A percentile compares a stretch with the other conserved stretches of the same genome.
These are phyloP conservation scores for Corymbia maculata DNA, from an alignment of 345 rosid species.

Conservation along the genomic window DNA sequence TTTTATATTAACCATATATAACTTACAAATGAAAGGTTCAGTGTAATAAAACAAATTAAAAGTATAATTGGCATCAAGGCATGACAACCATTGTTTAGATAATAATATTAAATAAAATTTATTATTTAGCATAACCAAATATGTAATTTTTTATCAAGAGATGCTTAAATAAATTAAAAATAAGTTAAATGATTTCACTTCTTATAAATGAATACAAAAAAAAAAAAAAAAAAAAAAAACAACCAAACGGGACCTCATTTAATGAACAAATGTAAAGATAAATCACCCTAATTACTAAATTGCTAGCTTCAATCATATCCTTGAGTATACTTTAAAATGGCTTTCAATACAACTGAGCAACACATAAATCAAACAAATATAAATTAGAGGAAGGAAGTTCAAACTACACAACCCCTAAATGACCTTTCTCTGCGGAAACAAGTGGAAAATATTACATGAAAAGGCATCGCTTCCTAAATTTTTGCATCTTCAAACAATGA, in stretches of 20 bases:
- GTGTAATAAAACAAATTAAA: not conserved
- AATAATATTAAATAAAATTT: not conserved
- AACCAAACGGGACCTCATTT: not conserved
- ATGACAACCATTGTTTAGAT: not conserved
- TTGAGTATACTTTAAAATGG: not conserved
- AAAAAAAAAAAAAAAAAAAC: not conserved
- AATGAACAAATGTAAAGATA: not conserved
- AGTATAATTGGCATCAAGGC: not conserved
- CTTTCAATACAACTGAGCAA: not conserved
- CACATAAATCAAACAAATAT: not conserved
- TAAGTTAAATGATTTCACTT: not conserved
- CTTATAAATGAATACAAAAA: not conserved
- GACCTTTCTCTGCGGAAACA: not conserved
- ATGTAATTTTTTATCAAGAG: not conserved
- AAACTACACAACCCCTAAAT: not conserved
- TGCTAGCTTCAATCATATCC: not conserved
- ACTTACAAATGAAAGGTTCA: not conserved
- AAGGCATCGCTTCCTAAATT: slow-evolving; percentile 25
- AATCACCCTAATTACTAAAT: no score
- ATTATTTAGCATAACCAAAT: not conserved
- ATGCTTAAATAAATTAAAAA: not conserved
- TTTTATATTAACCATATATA: not conserved
- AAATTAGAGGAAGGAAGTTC: not conserved
- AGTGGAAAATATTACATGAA: not conserved
- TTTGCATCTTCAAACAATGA: slow-evolving; percentile 28